A percentile compares a stretch with the other conserved stretches of the same genome.
These are phyloP conservation scores for Quercus mongolica DNA, from an alignment of 306 rosid genomes.

Conservation along the genomic window DNA sequence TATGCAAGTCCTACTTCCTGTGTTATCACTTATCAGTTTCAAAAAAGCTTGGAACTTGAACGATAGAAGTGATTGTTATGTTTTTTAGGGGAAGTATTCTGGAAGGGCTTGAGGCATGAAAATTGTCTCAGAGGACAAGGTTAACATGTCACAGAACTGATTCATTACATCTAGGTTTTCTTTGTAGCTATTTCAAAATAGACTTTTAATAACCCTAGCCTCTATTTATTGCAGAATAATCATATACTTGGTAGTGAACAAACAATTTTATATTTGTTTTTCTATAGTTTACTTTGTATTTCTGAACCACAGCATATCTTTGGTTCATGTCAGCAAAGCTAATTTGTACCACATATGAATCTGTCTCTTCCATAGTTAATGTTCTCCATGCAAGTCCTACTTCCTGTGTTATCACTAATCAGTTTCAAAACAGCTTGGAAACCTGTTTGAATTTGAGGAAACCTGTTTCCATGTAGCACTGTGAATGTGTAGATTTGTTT, in stretches of 20 bases:
- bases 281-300: not conserved
- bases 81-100: not conserved
- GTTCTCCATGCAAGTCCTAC: not conserved
- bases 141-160: not conserved
- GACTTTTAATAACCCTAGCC: constrained; percentile 4
- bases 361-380: not conserved
- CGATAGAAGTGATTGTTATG: not conserved
- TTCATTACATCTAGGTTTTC: not conserved
- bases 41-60: not conserved
- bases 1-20: not conserved
- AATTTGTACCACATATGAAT: not conserved
- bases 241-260: not conserved
- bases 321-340: not conserved
- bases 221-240: not conserved
- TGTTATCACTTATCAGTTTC: not conserved
- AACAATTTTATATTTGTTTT: not conserved
- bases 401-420: not conserved
- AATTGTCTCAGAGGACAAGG: not conserved
- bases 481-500: not conserved
- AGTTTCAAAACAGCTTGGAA: not conserved
- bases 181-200: not conserved
- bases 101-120: not conserved
- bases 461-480: not conserved
- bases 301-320: not conserved
- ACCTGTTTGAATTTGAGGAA: not conserved